Evolutionary conservation across 163 green algal genomes (phyloP).

Genomic region (Coccomyxa subellipsoidea): DNA sequence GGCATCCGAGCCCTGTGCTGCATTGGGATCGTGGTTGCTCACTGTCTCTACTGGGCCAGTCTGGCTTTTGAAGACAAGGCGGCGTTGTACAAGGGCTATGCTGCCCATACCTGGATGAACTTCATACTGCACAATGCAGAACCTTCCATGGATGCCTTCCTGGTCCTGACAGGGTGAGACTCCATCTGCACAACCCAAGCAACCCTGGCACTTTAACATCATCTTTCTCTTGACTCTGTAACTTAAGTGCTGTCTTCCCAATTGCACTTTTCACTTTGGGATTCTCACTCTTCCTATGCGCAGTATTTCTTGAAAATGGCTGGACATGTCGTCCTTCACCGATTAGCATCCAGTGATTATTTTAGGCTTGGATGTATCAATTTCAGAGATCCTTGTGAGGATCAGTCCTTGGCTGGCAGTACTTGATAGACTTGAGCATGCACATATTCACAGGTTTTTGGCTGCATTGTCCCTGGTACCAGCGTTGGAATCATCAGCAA

Average conservation of each 20-base stretch:
- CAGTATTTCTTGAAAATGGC: background rate
- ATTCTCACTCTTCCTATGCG: too few species aligned
- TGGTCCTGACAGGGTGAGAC: constrained; percentile 1
- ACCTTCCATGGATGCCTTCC: constrained; percentile 1
- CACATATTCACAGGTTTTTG: background rate
- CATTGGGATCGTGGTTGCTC: background rate
- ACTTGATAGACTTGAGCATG: background rate
- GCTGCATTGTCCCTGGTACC: background rate
- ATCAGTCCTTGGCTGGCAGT: too few species aligned
- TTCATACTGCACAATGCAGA: background rate
- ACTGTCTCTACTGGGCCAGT: background rate
- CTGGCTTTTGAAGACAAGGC: background rate
- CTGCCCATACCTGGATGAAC: background rate
- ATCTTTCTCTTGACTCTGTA: too few species aligned
- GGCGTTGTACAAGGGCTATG: background rate
- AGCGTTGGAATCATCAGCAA: background rate
- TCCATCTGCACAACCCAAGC: too few species aligned
- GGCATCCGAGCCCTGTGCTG: background rate
- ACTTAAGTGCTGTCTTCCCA: background rate
- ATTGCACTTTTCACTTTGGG: too few species aligned
- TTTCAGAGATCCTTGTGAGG: background rate
- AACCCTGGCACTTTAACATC: too few species aligned
- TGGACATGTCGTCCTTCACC: background rate
- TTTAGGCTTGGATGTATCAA: background rate
- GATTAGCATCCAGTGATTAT: background rate